Base-by-base conservation (phyloP, 2,329 filamentous ascomycete genomes). In the Bipolaris sorokiniana region DNA sequence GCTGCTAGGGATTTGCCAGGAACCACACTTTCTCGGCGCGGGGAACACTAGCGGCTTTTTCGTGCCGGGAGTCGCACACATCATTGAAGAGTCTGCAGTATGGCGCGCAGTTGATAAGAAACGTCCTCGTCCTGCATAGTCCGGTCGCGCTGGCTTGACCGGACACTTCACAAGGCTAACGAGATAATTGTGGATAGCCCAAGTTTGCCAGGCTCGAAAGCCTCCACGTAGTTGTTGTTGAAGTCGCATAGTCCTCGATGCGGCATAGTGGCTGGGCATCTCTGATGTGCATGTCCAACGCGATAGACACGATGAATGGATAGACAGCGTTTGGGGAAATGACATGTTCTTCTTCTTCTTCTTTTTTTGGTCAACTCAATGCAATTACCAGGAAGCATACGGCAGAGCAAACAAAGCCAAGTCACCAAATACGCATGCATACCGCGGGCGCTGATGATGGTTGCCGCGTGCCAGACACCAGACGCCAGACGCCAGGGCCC, bases 41-140 rank as follows among this genome's bases (percentile, higher is more conserved):
- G 67, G 65, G 67, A 68, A 66, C 59, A 58, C 64, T 67, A 69
- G 28, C 37, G 46, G 52, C 41, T 13, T 63, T 63, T 57, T 26
- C 41, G 56, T 61, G 61, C 58, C 58, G 60, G 61, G 42, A 52
- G 47, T 61, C 54, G 55, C 51, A 48, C 54, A 55, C 45, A 41
- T 58, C 28, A 41, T 36, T 54, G 59, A 55, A 64, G 56, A 64
- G 53, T 58, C 54, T 64, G 62, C 61, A 45, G 16, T 33, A 51
- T 46, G 37, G 41, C 52, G 18, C 9, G 50, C 50, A 28, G 54
- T 44, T 44, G 49, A 37, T 26, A 15, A 44, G 5, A 37, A 31
- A 13, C 41, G 16, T 34, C 41, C 16, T 22, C 15, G 5, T 41
- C 7, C 26, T 42, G 18, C 34, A 20, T 23, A 18, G 16, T 42